Percentiles rank a stretch among this genome's conserved stretches.
phyloP scores from a whole-genome alignment of 495 filamentous ascomycete genomes.

The Daldinia grandis region DNA sequence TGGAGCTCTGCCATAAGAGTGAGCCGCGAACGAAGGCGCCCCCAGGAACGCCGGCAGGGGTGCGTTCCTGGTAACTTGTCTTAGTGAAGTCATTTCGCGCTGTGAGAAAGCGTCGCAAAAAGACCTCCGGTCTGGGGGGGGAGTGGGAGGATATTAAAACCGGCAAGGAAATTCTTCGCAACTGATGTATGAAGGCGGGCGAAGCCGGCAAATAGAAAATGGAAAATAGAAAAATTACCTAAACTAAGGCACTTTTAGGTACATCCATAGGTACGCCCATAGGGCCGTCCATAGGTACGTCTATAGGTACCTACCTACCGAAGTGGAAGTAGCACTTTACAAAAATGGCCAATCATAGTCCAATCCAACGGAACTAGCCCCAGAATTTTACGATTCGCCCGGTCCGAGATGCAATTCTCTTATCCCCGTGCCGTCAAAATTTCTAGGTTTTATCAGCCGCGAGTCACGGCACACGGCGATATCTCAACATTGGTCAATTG shows the following conservation, averaged over 20 bases:
- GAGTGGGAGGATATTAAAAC: background rate
- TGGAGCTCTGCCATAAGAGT: conserved; percentile 60
- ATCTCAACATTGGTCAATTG: conserved; percentile 9
- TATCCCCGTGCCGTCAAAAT: conserved; percentile 26
- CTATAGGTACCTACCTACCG: conserved; percentile 11
- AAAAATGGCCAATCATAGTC: conserved; percentile 10
- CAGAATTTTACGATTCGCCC: conserved; percentile 21
- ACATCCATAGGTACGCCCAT: no score
- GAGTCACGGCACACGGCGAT: conserved; percentile 4
- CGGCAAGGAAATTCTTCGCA: conserved; percentile 39
- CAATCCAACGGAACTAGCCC: background rate
- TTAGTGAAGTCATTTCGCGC: conserved; percentile 57
- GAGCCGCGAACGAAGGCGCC: conserved; percentile 49
- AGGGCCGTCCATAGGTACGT: no score
- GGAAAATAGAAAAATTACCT: conserved; percentile 32
- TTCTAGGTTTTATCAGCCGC: conserved; percentile 19
- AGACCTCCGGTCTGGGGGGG: conserved; percentile 30
- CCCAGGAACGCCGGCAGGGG: conserved; percentile 49
- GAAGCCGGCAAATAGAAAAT: conserved; percentile 43
- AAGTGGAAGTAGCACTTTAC: background rate
- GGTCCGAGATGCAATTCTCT: conserved; percentile 22
- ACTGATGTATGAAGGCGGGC: conserved; percentile 35
- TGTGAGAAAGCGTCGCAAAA: conserved; percentile 1
- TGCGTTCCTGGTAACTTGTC: conserved; percentile 53
- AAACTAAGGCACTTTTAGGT: conserved; percentile 10